Percentiles rank a stretch among this genome's conserved stretches.
Evolutionary conservation across 768 basidiomycete species (phyloP).

Genomic region (Trametes punicea): DNA sequence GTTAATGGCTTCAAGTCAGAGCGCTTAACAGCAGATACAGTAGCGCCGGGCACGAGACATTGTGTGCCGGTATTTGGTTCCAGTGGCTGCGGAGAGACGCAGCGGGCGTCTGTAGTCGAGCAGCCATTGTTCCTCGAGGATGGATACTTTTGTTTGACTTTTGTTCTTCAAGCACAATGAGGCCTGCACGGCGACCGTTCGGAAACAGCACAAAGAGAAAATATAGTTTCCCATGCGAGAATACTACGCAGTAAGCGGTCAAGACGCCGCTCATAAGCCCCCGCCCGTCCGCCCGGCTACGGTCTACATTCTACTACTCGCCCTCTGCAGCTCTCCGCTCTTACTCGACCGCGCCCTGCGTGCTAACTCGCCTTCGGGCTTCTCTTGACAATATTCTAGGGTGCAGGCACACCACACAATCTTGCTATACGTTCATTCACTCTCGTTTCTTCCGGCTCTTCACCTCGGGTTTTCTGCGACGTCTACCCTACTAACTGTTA

Average conservation of each 20-base stretch:
- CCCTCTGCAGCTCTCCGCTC: slow-evolving; percentile 7
- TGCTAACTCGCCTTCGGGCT: slow-evolving; percentile 9
- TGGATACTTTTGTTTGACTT: slow-evolving; percentile 14
- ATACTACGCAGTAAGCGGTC: neutral
- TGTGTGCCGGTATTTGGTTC: neutral
- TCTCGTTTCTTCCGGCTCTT: neutral
- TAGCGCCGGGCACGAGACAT: no score
- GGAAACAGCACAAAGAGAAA: neutral
- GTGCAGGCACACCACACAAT: slow-evolving; percentile 19
- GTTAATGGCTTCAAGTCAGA: no score
- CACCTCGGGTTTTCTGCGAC: neutral
- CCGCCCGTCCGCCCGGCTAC: neutral
- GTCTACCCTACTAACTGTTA: neutral
- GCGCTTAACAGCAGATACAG: no score
- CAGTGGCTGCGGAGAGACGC: slow-evolving; percentile 13
- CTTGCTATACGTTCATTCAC: slow-evolving; percentile 12
- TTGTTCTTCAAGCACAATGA: slow-evolving; percentile 12
- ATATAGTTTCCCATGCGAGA: slow-evolving; percentile 3
- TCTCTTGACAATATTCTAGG: slow-evolving; percentile 12
- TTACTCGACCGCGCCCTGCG: slow-evolving; percentile 5
- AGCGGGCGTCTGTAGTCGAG: slow-evolving; percentile 1
- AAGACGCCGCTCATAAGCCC: slow-evolving; percentile 11
- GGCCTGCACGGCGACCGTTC: slow-evolving; percentile 6
- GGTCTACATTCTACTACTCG: slow-evolving; percentile 14
- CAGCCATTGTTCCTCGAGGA: slow-evolving; percentile 13